A percentile compares a stretch with the other conserved stretches of the same genome.
Conservation (phyloP, 208 protist species). For the Naegleria fowleri region DNA sequence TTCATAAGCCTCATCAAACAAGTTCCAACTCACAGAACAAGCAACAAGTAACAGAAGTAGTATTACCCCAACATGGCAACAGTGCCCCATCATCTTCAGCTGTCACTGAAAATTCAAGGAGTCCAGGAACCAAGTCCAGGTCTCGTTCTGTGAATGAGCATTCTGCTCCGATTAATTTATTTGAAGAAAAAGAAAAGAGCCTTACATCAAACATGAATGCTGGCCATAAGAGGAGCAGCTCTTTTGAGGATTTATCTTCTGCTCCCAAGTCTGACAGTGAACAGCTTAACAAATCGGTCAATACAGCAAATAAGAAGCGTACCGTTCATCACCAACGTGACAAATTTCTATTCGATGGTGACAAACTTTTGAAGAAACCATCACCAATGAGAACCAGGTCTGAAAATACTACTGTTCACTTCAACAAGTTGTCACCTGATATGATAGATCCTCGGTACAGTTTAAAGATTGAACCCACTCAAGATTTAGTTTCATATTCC, state of each 20-base stretch:
- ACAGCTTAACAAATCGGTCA: neutral
- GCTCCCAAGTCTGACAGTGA: neutral
- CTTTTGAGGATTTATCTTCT: neutral
- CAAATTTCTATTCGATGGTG: neutral
- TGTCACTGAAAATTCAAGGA: neutral
- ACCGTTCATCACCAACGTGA: neutral
- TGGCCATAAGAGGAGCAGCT: neutral
- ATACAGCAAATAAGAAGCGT: neutral
- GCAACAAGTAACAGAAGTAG: neutral
- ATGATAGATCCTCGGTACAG: neutral
- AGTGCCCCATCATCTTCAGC: neutral
- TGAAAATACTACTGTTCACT: neutral
- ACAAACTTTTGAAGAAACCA: neutral
- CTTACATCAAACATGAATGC: neutral
- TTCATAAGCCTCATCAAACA: too few relatives aligned
- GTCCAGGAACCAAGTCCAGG: neutral
- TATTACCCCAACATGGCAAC: neutral
- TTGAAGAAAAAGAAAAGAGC: neutral
- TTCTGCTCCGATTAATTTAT: neutral
- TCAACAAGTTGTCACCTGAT: neutral
- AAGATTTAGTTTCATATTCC: too few relatives aligned
- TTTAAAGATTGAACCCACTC: too few relatives aligned
- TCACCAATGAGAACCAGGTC: neutral
- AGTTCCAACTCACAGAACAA: too few relatives aligned
- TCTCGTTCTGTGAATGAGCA: neutral